Evolutionary conservation across 495 filamentous ascomycete genomes (phyloP), one percentile per base, ranked within the genome.

Genomic region (Clohesyomyces aquaticus): DNA sequence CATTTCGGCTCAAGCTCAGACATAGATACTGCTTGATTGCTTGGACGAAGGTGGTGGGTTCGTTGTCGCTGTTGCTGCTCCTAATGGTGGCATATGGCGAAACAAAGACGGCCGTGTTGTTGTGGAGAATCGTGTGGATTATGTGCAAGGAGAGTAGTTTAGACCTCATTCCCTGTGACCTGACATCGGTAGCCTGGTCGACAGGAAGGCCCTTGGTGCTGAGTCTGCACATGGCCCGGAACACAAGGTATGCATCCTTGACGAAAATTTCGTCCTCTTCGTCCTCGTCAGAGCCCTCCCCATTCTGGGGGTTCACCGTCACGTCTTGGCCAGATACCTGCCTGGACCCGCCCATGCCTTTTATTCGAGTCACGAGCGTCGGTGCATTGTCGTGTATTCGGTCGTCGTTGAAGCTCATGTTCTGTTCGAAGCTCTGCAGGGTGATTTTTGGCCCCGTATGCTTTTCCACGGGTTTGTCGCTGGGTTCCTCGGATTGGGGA

Each of bases 251-350:
- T 14, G 95, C 91, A 75, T 99, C 95, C 69, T 93, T 90, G 58
- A 96, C 88, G 71, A 93, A 98, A 4, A 97, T 89, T 68, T 99
- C 95, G 71, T 98, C 95, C 65, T 96, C 92, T 60, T 94, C 91
- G 45, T 97, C 95, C 60, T 96, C 91, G 9, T 85, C 80, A 45
- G 87, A 80, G 55, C 76, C 83, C 55, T 79, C 81, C 47, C 78
- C 75, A 19, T 62, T 71, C 68, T 41, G 81, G 74, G 55, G 80
- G 32, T 75, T 70, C 3, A 69, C 61, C 18, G 74, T 73, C 2
- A 70, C 48, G 4, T 74, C 70, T 22, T 67, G 55, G 22, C 87
- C 83, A 1, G 89, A 89, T 1, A 75, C 68, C 4, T 77, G 76
- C 55, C 87, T 82, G 18, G 25, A 78, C 66, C 61, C 75, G 83